Percentiles rank a stretch among this genome's conserved stretches.
These are phyloP conservation scores for Magnusiomyces paraingens DNA, from an alignment of 1,139 yeast genomes.

Conservation along the genomic window DNA sequence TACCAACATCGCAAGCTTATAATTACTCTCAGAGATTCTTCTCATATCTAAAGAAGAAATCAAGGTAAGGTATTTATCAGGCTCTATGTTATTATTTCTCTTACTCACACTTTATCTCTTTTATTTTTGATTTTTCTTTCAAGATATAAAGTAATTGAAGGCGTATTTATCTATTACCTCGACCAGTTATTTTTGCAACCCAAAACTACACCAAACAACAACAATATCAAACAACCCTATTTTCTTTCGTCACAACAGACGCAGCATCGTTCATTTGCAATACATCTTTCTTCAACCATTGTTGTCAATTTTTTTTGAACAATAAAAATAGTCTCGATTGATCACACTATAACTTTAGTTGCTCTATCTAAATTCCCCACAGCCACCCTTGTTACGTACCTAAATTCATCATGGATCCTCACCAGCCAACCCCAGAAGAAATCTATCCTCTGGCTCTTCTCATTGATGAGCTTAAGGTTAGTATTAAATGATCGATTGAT, in stretches of 20 bases:
- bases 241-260: not conserved
- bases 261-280: not conserved
- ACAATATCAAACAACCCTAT: not conserved
- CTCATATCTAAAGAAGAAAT: no score
- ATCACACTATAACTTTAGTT: not conserved
- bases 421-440: conserved; percentile 40
- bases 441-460: conserved; percentile 90
- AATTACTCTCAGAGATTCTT: no score
- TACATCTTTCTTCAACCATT: not conserved
- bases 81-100: not conserved
- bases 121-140: not conserved
- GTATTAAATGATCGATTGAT: conserved; percentile 7
- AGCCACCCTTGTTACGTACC: no score
- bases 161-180: not conserved
- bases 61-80: no score
- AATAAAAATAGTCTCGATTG: not conserved
- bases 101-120: not conserved
- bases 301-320: not conserved
- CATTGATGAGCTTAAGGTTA: conserved; percentile 81
- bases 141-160: not conserved
- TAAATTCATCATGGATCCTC: conserved; percentile 14
- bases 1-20: no score
- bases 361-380: no score
- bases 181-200: no score
- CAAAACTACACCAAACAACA: not conserved